Base-by-base conservation (phyloP, 768 basidiomycete species). In the Boletus speciosus region DNA sequence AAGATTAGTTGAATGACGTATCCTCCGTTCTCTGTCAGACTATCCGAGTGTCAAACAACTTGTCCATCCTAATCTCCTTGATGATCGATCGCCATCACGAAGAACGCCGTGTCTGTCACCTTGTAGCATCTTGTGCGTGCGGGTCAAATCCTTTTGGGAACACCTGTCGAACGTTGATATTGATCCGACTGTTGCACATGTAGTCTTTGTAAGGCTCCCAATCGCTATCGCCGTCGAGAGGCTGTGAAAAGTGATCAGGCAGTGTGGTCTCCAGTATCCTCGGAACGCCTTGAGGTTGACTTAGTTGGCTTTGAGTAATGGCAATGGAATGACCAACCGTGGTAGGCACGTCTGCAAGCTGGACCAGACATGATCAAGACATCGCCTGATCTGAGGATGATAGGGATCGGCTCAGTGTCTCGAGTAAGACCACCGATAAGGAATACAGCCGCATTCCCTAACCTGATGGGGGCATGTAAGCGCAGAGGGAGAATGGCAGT, bases 361-460 rank as follows among this genome's bases (percentile, higher is more conserved):
- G 86, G 86, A 0, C 97, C 96, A 1, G 90, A 90, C 94, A 99
- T 97, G 63, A 98, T 84, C 21, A 97, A 76, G 1, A 88, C 83
- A 66, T 99, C 97, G 3, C 96, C 96, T 0, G 91, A 94, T 19
- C 93, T 84, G 2, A 99, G 77, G 21, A 98, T 76, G 54, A 99
- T 85, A 0, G 95, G 83, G 14, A 84, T 72, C 3, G 96, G 96
- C 19, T 83, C 78, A 0, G 74, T 76, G 48, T 95, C 86, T 51
- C 95, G 81, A 9, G 91, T 90, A 11, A 79, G 69, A 1, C 90
- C 86, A 2, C 96, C 96, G 19, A 97, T 88, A 36, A 99, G 82
- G 67, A 99, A 96, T 42, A 98, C 73, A 5, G 90, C 87, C 0
- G 92, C 83, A 61, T 90, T 90, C 7, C 97, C 97, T 8, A 98